Base-by-base conservation (phyloP, 345 rosid genomes). In the Ceriops tagal region DNA sequence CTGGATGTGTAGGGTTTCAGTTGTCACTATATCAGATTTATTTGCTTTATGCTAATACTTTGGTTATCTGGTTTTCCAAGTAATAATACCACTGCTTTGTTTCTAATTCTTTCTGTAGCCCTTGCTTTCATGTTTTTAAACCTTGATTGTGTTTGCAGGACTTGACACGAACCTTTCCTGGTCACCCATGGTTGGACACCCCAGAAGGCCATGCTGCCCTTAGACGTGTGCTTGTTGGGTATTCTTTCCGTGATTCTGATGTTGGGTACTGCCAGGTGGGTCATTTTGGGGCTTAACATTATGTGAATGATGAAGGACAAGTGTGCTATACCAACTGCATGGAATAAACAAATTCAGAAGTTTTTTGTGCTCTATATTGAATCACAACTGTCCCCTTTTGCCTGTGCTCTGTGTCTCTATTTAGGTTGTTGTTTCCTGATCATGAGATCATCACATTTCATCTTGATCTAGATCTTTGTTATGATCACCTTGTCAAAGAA, bases 221-320 rank as follows among this genome's bases (percentile, higher is more conserved):
- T 22, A 74, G 98, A 43, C 95, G 97, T 61, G 96, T 96, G 71
- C 99, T 96, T 71, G 97, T 96, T 57, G 98, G 81, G 8, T 96
- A 96, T 78, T 96, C 99, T 35, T 96, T 90, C 68, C 96, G 99
- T 20, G 99, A 96, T 78, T 96, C 99, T 73, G 98, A 96, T 82
- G 99, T 96, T 73, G 99, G 99, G 53, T 96, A 96, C 66, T 96
- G 99, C 80, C 99, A 96, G 97, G 99, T 96, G 78, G 56, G 82
- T 30, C n/a, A 57, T 46, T 15, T 10, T 30, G 39, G 65, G 46
- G 58, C 52, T 56, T 64, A 21, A 67, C 18, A 5, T 20, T 55
- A 21, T 62, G 52, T 63, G 24, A 53, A 2, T 61, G 3, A 19
- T 22, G 51, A 10, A 31, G 22, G 52, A 51, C 6, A 16, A 19